These are phyloP conservation scores for Anthostomella pinea DNA, from an alignment of 2,329 filamentous ascomycete species.

Conservation along the genomic window DNA sequence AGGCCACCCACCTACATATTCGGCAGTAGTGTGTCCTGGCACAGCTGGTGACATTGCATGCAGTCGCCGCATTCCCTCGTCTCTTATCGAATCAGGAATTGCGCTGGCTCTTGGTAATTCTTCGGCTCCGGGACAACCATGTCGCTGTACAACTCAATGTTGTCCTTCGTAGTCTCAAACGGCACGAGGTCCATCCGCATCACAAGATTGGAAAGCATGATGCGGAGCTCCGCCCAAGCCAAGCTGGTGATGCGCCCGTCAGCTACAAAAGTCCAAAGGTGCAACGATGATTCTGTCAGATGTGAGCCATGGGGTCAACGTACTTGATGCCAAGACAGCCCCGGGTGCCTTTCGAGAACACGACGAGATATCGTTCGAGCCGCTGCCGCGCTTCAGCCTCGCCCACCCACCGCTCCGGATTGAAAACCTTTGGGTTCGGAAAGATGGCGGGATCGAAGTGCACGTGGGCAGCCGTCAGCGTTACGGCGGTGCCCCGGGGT, in stretches of 20 bases:
- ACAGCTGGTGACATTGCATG: too few relatives aligned
- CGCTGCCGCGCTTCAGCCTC: neutral
- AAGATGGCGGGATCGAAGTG: too few relatives aligned
- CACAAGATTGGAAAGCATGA: constrained; percentile 2
- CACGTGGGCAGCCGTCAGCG: too few relatives aligned
- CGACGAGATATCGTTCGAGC: constrained; percentile 1
- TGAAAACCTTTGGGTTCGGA: neutral
- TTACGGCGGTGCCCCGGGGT: too few relatives aligned
- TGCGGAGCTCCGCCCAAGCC: constrained; percentile 3
- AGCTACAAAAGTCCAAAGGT: too few relatives aligned
- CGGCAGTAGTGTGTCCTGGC: too few relatives aligned
- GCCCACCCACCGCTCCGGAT: constrained; percentile 5
- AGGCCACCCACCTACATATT: too few relatives aligned
- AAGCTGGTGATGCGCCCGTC: too few relatives aligned
- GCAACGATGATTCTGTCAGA: neutral
- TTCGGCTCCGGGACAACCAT: constrained; percentile 5
- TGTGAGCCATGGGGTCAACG: neutral
- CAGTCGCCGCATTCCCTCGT: too few relatives aligned
- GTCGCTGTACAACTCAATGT: constrained; percentile 1
- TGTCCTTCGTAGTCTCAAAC: neutral
- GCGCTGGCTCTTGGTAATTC: too few relatives aligned
- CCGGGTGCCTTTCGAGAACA: constrained; percentile 5
- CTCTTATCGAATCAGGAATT: too few relatives aligned
- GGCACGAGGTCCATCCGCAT: constrained; percentile 1
- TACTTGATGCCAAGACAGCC: constrained; percentile 3